These are phyloP conservation scores for Actinomucor elegans DNA, from an alignment of 371 early-diverging fungal species.

Conservation along the genomic window DNA sequence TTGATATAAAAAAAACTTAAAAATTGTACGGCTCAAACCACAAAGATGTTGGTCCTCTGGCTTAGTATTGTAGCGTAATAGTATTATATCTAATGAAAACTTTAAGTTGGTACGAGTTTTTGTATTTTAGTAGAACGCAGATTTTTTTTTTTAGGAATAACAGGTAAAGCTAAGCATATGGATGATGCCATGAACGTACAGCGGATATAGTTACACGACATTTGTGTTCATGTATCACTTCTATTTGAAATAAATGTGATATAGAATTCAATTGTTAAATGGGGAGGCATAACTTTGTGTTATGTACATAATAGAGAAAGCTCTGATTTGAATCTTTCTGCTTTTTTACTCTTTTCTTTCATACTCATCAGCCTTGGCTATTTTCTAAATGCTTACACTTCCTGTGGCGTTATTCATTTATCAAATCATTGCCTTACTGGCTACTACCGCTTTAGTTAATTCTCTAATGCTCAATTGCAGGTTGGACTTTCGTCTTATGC, in stretches of 20 bases:
- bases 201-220: neutral
- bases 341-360: neutral
- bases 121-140: neutral
- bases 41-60: no score
- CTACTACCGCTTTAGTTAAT: neutral
- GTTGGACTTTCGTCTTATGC: neutral
- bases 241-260: neutral
- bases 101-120: neutral
- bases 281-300: neutral
- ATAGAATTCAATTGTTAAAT: neutral
- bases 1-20: neutral
- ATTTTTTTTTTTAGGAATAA: neutral
- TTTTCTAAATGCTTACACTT: neutral
- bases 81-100: no score
- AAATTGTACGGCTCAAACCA: neutral
- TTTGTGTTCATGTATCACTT: neutral
- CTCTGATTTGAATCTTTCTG: neutral
- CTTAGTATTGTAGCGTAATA: no score
- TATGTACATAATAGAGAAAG: neutral
- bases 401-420: neutral
- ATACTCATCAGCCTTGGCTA: no score
- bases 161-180: neutral
- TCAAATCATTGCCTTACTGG: neutral
- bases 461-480: no score
- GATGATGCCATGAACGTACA: neutral